Percentiles rank a stretch among this genome's conserved stretches.
phyloP scores from a whole-genome alignment of 495 filamentous ascomycete genomes.

The Penicillium macrosclerotiorum region DNA sequence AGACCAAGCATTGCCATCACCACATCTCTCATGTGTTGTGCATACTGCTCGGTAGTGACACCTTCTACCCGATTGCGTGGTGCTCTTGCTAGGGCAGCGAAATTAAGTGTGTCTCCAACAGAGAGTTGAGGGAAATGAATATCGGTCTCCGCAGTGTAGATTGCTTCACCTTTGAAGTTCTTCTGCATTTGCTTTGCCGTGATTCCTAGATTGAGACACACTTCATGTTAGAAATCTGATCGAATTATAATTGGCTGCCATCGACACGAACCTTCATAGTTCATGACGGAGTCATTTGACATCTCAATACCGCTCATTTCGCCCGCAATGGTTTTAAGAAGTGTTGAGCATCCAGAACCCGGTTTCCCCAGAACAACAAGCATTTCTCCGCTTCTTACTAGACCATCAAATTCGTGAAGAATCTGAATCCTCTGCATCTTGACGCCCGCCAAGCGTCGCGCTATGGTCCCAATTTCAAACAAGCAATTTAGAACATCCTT shows the following conservation, averaged over 20 bases:
- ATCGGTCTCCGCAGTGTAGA: conserved; percentile 63
- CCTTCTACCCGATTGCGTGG: conserved; percentile 40
- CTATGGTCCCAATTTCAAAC: no score
- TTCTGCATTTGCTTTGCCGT: conserved; percentile 49
- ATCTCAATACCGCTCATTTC: conserved; percentile 35
- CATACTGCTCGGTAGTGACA: conserved; percentile 43
- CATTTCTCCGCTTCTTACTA: conserved; percentile 34
- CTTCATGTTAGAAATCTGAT: no score
- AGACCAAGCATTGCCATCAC: conserved; percentile 57
- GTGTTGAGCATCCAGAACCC: conserved; percentile 39
- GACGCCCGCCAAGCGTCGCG: no score
- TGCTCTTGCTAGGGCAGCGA: conserved; percentile 52
- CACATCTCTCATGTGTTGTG: conserved; percentile 44
- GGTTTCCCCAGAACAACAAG: conserved; percentile 40
- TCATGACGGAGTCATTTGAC: conserved; percentile 33
- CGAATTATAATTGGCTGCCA: no score
- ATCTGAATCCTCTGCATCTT: no score
- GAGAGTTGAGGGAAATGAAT: conserved; percentile 63
- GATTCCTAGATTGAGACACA: no score
- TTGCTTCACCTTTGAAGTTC: conserved; percentile 57
- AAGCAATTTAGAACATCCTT: no score
- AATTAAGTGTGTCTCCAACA: conserved; percentile 61
- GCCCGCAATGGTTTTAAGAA: conserved; percentile 36
- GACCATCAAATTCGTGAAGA: conserved; percentile 34
- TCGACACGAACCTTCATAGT: conserved; percentile 53